Conservation (phyloP, 352 stramenopile genomes). For the Phytophthora sansomeana region DNA sequence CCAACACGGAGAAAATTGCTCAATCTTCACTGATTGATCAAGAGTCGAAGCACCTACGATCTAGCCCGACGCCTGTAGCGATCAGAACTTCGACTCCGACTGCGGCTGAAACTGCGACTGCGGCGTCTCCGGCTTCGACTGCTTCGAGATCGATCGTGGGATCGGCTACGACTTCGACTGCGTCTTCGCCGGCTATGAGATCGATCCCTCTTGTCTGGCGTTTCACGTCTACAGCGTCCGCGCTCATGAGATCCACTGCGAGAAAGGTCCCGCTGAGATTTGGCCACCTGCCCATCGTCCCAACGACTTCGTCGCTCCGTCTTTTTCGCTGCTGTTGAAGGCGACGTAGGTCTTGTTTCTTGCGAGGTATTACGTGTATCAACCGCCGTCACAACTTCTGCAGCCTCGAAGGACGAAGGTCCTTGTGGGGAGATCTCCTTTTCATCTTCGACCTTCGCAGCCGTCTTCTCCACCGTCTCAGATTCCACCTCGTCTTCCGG, state of each 20-base stretch:
- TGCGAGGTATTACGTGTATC: background rate
- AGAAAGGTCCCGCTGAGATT: conserved; percentile 15
- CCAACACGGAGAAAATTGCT: too few relatives aligned
- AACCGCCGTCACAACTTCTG: conserved; percentile 2
- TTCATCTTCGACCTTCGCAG: conserved; percentile 2
- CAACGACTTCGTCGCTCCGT: conserved; percentile 29
- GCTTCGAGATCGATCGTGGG: conserved; percentile 19
- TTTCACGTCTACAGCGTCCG: background rate
- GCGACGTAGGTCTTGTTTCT: conserved; percentile 5
- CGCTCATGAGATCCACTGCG: conserved; percentile 24
- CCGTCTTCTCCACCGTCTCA: conserved; percentile 3
- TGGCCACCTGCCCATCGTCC: conserved; percentile 22
- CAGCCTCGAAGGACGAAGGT: conserved; percentile 1
- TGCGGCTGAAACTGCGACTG: conserved; percentile 31
- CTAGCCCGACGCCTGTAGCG: conserved; percentile 19
- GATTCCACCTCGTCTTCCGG: conserved; percentile 26
- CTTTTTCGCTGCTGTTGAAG: background rate
- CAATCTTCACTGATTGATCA: too few relatives aligned
- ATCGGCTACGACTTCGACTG: conserved; percentile 40
- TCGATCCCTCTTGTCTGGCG: background rate
- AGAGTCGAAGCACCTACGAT: background rate
- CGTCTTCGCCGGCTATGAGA: conserved; percentile 20
- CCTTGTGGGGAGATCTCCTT: conserved; percentile 16
- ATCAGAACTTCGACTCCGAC: conserved; percentile 35
- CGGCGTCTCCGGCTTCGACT: conserved; percentile 30